These are phyloP conservation scores for Pythium volutum DNA, from an alignment of 352 stramenopile genomes.

Conservation along the genomic window DNA sequence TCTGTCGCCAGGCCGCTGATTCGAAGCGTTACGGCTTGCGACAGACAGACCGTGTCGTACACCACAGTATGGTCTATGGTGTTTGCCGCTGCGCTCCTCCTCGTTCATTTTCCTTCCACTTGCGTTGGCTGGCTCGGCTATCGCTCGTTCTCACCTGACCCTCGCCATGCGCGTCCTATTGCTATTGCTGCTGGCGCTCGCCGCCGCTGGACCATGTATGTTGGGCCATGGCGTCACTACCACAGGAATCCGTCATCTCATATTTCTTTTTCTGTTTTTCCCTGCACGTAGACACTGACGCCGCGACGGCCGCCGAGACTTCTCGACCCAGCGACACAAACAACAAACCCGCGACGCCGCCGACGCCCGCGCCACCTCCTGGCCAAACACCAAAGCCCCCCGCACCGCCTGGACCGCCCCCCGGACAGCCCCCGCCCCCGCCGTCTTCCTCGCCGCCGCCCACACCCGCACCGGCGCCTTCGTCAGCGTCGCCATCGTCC, in stretches of 20 bases:
- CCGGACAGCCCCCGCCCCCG: conserved; percentile 1
- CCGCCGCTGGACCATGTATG: background rate
- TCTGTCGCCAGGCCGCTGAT: background rate
- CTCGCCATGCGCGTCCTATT: background rate
- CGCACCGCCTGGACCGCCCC: conserved; percentile 1
- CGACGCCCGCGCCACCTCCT: conserved; percentile 6
- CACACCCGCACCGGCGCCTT: background rate
- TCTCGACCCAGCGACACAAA: conserved; percentile 31
- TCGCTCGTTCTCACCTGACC: background rate
- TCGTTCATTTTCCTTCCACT: background rate
- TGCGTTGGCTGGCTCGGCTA: background rate
- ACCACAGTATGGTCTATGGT: no score
- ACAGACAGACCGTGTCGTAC: no score
- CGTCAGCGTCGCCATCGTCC: conserved; percentile 1
- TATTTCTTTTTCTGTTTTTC: background rate
- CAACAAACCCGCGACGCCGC: conserved; percentile 27
- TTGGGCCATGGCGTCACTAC: background rate
- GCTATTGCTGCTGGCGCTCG: background rate
- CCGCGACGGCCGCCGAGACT: background rate
- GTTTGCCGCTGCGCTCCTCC: no score
- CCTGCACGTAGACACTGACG: background rate
- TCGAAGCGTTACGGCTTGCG: no score
- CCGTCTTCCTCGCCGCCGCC: conserved; percentile 4
- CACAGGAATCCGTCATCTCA: background rate
- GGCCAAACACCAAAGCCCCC: conserved; percentile 4